Evolutionary conservation across 257 asterid genomes (phyloP).

Genomic region (Solanum tacnaense): DNA sequence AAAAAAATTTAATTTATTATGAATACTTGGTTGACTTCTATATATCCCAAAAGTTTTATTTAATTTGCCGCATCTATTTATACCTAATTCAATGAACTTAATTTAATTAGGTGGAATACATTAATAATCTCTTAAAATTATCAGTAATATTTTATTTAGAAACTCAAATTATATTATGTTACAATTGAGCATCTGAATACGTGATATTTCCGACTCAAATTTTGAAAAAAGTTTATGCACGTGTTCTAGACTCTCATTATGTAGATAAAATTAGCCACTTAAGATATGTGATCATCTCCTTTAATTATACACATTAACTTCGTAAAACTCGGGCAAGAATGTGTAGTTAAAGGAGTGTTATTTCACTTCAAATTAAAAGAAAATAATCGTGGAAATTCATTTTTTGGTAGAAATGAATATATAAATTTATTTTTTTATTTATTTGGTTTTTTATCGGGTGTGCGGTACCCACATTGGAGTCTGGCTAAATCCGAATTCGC

Average conservation of each 20-base stretch:
- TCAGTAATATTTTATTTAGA: neutral
- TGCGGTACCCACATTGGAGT: too few relatives aligned
- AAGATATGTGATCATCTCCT: neutral
- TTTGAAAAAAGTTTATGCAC: neutral
- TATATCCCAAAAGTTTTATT: neutral
- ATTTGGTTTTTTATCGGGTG: too few relatives aligned
- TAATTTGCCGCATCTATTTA: neutral
- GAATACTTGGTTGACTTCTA: neutral
- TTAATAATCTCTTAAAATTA: neutral
- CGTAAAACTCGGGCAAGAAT: too few relatives aligned
- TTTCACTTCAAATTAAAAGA: too few relatives aligned
- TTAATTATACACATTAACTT: too few relatives aligned
- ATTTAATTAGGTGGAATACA: neutral
- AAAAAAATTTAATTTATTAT: too few relatives aligned
- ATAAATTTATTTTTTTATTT: too few relatives aligned
- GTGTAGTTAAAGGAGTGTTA: too few relatives aligned
- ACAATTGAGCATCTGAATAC: neutral
- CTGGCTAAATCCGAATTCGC: accelerated
- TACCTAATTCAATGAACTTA: neutral
- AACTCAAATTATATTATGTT: neutral
- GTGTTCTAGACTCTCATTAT: neutral
- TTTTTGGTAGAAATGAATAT: too few relatives aligned
- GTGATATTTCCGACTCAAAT: neutral
- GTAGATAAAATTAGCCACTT: neutral
- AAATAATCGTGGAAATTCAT: too few relatives aligned